Evolutionary conservation across 2,329 filamentous ascomycete genomes (phyloP).

Genomic region (Teratosphaeria epicoccoides): DNA sequence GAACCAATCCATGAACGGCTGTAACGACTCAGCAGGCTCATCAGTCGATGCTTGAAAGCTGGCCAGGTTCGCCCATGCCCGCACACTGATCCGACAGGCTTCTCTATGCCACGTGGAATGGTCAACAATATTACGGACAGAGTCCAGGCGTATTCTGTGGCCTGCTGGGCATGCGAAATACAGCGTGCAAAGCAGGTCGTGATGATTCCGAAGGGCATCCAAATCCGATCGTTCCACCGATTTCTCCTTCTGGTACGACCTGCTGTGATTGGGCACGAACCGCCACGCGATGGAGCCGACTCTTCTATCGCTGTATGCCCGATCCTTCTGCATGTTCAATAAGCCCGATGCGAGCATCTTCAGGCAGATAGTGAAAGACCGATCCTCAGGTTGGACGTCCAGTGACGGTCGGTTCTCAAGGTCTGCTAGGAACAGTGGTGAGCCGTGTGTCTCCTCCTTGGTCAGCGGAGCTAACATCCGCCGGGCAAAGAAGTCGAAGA

Average conservation of each 20-base stretch:
- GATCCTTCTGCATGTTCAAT: constrained; percentile 31
- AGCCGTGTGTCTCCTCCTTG: constrained; percentile 42
- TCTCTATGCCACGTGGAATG: constrained; percentile 48
- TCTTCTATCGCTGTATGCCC: constrained; percentile 41
- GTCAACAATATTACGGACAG: constrained; percentile 45
- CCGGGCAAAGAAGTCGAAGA: constrained; percentile 51
- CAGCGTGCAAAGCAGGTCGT: constrained; percentile 49
- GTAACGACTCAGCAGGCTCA: constrained; percentile 36
- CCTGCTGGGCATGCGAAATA: constrained; percentile 47
- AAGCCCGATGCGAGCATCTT: constrained; percentile 46
- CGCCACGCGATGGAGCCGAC: constrained; percentile 47
- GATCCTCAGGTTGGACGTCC: constrained; percentile 38
- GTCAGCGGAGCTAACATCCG: constrained; percentile 42
- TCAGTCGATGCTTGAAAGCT: constrained; percentile 46
- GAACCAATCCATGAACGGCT: constrained; percentile 46
- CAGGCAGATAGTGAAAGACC: constrained; percentile 48
- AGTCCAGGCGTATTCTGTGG: constrained; percentile 42
- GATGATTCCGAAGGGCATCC: constrained; percentile 50
- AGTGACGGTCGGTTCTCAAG: constrained; percentile 36
- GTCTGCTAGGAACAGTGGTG: constrained; percentile 44
- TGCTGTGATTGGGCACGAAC: constrained; percentile 49
- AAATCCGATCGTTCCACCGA: constrained; percentile 43
- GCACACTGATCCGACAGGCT: constrained; percentile 48
- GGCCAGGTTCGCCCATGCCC: constrained; percentile 47
- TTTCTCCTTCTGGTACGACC: constrained; percentile 49